A percentile compares a stretch with the other conserved stretches of the same genome.
Conservation (phyloP, 2,329 filamentous ascomycete species). For the Lecanoromycetidae sp. region DNA sequence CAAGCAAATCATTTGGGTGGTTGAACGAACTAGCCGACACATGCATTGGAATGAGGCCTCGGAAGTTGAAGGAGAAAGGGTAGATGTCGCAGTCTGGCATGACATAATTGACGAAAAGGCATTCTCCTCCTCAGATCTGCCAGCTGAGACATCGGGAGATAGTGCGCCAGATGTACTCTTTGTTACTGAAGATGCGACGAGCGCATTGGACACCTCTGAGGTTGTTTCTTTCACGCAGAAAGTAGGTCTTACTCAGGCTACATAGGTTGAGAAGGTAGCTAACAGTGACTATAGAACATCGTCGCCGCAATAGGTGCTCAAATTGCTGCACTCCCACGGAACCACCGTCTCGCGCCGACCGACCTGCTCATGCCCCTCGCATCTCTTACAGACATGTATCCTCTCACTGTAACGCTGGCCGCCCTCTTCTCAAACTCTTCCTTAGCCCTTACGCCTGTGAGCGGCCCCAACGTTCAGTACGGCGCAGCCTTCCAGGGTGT, state of each 20-base stretch:
- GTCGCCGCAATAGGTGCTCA: slow-evolving; percentile 74
- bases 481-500: slow-evolving; percentile 59
- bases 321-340: slow-evolving; percentile 60
- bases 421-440: slow-evolving; percentile 78
- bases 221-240: slow-evolving; percentile 70
- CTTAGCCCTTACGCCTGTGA: slow-evolving; percentile 76
- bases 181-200: slow-evolving; percentile 39
- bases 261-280: slow-evolving; percentile 2
- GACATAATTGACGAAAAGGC: slow-evolving; percentile 65
- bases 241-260: slow-evolving; percentile 26
- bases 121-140: slow-evolving; percentile 50
- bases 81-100: slow-evolving; percentile 87
- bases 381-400: slow-evolving; percentile 65
- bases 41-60: slow-evolving; percentile 93
- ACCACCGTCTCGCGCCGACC: slow-evolving; percentile 57
- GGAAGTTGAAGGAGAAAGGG: slow-evolving; percentile 57
- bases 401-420: slow-evolving; percentile 65
- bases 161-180: slow-evolving; percentile 42
- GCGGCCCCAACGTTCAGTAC: slow-evolving; percentile 60
- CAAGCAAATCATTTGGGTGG: slow-evolving; percentile 78
- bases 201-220: slow-evolving; percentile 30
- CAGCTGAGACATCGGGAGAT: slow-evolving; percentile 40
- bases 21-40: slow-evolving; percentile 78
- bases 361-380: slow-evolving; percentile 82
- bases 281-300: slow-evolving; percentile 48